Base-by-base conservation (phyloP, 169 alveolate species). In the Theileria luwenshuni region DNA sequence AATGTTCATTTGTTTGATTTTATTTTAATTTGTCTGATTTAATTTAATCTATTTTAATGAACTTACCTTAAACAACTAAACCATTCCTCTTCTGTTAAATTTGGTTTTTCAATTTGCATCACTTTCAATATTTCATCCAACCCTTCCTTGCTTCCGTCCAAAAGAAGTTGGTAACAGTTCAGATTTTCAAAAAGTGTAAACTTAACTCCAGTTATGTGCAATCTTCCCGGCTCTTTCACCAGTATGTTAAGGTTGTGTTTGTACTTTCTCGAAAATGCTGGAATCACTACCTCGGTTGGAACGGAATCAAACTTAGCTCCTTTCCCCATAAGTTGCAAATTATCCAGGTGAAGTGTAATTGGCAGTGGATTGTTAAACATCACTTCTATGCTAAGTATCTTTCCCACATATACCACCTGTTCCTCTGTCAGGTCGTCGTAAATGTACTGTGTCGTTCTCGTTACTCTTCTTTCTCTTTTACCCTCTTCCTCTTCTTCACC, bases 301-400 rank as follows among this genome's bases (percentile, higher is more conserved):
- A 45, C 35, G 27, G 43, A 35, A 6, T 74, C 84, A 17, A 56
- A 63, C 1, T 13, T 21, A 1, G 48, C 75, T 0, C 84, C 84
- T 5, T 32, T 42, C 12, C 71, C 58, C n/a, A 74, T 13, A 47
- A 74, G 33, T 15, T 51, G 15, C 60, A 64, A 21, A 3, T 74
- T 71, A 30, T 64, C 45, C 0, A 74, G 6, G 17, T 48, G 3
- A 0, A 74, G 30, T 28, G n/a, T 23, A 12, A 74, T 35, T 0
- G 84, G 76, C 64, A 74, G 42, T 47, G 84, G 84, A 42, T 74
- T 74, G 27, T 7, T 13, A 0, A 74, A 13, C 13, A 19, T n/a
- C 48, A 74, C 33, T 1, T 38, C 70, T 1, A 74, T 3, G 0
- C 28, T 28, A 8, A 63, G 68, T 1, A 42, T 38, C 0, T 54